Evolutionary conservation across 305 asterid species (phyloP), one percentile per base, ranked within the genome.

Genomic region (Withania somnifera): DNA sequence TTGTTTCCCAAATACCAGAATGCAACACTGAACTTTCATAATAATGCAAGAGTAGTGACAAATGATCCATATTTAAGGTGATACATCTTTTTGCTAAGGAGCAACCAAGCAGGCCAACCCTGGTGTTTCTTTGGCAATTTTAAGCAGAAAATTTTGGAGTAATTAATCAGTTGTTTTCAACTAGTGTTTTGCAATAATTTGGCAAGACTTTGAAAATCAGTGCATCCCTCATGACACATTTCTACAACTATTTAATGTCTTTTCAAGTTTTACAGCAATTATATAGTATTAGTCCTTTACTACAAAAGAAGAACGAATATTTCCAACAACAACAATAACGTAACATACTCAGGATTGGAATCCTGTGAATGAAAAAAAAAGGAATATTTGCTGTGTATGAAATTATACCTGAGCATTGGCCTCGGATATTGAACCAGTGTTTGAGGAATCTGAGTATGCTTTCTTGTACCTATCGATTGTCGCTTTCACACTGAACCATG

Each of bases 391-490:
- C 3, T 15, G 57, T 19, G 4, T 3, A 15, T 58, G 57, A 78
- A 66, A 36, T 17, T 15, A 34, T 50, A 94, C 98, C 96, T 94
- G 98, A 88, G 95, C 92, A 85, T 91, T 94, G 78, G 93, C 90
- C 88, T 94, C 98, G 67, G 97, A 89, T 81, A 88, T 81, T 34
- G 94, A 91, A 64, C 93, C 94, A 79, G 86, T 89, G 42, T 83
- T 87, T 42, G 92, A 58, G 81, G 98, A 85, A 87, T 94, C 95
- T 60, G 98, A 88, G 84, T 89, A 87, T 77, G 92, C 93, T 86
- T 90, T 94, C 92, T 94, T 94, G 97, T 94, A 94, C 95, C 97
- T 88, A 26, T 94, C 95, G 76, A 94, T 91, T 82, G 98, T 94
- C 82, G 84, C 97, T 86, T 92, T 94, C 61, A 91, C 98, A 89